These are phyloP conservation scores for Epithemia pelagica DNA, from an alignment of 108 stramenopile genomes.

Conservation along the genomic window DNA sequence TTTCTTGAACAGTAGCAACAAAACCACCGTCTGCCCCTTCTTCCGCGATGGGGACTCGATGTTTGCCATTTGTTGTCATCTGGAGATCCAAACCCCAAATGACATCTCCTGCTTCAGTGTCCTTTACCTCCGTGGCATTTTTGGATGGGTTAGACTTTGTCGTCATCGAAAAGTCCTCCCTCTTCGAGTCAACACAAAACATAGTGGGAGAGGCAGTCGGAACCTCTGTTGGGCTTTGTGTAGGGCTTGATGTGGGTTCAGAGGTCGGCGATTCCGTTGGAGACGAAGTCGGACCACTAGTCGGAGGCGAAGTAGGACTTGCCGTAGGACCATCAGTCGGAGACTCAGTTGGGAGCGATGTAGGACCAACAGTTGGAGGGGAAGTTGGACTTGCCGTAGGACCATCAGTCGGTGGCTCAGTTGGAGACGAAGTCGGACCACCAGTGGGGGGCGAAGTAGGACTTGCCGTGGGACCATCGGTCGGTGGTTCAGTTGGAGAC, in stretches of 20 bases:
- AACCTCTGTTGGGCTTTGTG: background rate
- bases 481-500: background rate
- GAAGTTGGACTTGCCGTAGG: background rate
- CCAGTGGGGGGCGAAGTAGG: background rate
- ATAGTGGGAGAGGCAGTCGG: background rate
- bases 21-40: too few species aligned
- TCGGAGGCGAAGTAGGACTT: background rate
- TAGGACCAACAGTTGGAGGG: conserved; percentile 2
- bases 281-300: background rate
- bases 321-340: background rate
- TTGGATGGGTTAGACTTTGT: too few species aligned
- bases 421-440: background rate
- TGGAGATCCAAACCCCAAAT: too few species aligned
- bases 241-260: conserved; percentile 6
- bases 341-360: background rate
- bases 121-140: too few species aligned
- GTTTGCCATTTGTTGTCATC: too few species aligned
- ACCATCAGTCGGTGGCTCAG: conserved; percentile 4
- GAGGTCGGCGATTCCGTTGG: background rate
- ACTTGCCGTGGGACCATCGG: background rate
- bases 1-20: too few species aligned
- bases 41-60: too few species aligned
- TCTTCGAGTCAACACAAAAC: background rate
- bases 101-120: too few species aligned
- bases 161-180: background rate